Evolutionary conservation across 1,139 yeast species (phyloP), one percentile per base, ranked within the genome.

Genomic region (Taphrina pruni): DNA sequence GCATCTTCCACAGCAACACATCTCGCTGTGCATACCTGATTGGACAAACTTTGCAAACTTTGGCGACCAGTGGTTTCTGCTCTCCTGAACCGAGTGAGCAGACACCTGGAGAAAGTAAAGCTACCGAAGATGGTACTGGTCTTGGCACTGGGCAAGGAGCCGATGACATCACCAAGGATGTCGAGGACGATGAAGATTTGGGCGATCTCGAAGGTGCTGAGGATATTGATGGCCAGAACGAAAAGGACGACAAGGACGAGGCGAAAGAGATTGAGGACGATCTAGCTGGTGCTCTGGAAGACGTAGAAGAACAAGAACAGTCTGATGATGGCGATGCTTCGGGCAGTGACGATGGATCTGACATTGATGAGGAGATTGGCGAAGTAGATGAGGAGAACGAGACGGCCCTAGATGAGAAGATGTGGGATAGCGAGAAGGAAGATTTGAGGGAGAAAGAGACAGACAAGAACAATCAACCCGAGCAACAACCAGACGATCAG

Each of bases 81-180:
- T 86, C 96, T 2, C 99, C 99, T 38, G 88, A 89, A 75, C 87
- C 84, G 36, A 94, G 90, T 67, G 85, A 86, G 69, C 84, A 86
- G 71, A 86, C 87, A 21, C 88, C 76, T 48, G 90, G 81, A 32
- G 76, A 78, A 26, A 54, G 61, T 7, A 69, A 70, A 20, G 71
- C 46, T 6, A 76, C 77, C 26, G 74, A 77, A 50, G 84, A 88
- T 66, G 99, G 99, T 66, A 90, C 97, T n/a, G 99, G 99, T 11
- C 82, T 94, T 52, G 99, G 99, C 62, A 98, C 94, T 77, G 99
- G 98, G 32, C 92, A 89, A 72, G 98, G 97, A 72, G 96, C 89
- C 3, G 84, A 86, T 46, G 87, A 87, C 74, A 88, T 88, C 75
- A 86, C 96, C 0, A 88, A 92, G 64, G 97, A 92, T 76, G 89